phyloP scores from a whole-genome alignment of 345 rosid genomes.

The Melaleuca quinquenervia region DNA sequence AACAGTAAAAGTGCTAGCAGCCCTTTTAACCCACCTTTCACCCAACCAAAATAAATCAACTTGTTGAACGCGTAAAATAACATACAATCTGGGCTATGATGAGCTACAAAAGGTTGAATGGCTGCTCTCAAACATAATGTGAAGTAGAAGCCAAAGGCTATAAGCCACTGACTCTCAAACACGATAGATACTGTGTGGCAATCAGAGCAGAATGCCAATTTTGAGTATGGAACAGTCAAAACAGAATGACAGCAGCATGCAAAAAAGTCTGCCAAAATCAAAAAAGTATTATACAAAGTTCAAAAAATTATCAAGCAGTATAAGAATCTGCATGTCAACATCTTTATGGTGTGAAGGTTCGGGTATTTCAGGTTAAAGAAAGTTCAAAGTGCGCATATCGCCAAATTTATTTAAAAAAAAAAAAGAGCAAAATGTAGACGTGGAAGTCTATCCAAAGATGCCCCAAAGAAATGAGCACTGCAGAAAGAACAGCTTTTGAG shows the following conservation, averaged over 20 bases:
- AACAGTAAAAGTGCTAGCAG: not conserved
- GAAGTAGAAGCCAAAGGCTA: not conserved
- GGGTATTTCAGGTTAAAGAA: not conserved
- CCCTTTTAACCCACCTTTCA: not conserved
- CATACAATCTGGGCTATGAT: not conserved
- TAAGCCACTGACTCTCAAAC: not conserved
- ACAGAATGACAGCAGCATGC: not conserved
- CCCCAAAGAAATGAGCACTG: not conserved
- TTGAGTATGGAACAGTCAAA: not conserved
- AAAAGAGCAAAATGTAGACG: not conserved
- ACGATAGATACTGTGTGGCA: not conserved
- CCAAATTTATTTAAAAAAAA: too few species aligned
- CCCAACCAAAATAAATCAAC: not conserved
- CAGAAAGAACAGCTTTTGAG: not conserved
- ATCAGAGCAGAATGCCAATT: not conserved
- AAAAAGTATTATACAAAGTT: not conserved
- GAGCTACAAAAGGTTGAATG: not conserved
- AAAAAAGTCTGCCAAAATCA: not conserved
- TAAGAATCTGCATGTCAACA: not conserved
- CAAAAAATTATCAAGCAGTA: not conserved
- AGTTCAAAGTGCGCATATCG: not conserved
- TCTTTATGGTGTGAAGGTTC: not conserved
- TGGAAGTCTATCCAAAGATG: not conserved
- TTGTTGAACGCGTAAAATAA: not conserved
- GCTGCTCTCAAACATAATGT: not conserved